Percentiles rank a stretch among this genome's conserved stretches.
Conservation (phyloP, 306 rosid species). For the Rosa rugosa region DNA sequence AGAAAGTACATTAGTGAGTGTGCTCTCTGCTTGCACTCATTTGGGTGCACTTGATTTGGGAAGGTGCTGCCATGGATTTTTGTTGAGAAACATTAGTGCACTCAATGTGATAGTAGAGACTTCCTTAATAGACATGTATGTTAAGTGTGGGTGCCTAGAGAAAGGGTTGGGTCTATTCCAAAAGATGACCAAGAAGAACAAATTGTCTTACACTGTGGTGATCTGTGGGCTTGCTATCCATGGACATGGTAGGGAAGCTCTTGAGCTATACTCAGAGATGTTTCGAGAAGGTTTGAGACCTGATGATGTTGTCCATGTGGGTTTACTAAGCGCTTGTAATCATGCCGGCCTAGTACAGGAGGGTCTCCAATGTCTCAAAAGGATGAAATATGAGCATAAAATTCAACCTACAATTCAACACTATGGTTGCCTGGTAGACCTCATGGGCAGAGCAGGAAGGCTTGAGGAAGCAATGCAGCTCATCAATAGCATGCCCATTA, state of each 20-base stretch:
- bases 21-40: constrained; percentile 81
- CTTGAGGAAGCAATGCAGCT: constrained; percentile 65
- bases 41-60: constrained; percentile 72
- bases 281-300: constrained; percentile 59
- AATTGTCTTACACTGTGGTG: constrained; percentile 65
- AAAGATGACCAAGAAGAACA: constrained; percentile 62
- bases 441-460: constrained; percentile 71
- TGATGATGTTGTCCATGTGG: constrained; percentile 62
- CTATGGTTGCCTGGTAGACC: constrained; percentile 85
- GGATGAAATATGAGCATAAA: constrained; percentile 58
- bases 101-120: constrained; percentile 78
- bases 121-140: constrained; percentile 77
- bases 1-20: constrained; percentile 71
- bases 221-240: constrained; percentile 81
- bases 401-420: constrained; percentile 68
- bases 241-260: constrained; percentile 72
- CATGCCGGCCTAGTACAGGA: constrained; percentile 72
- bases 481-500: constrained; percentile 50
- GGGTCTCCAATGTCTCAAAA: constrained; percentile 51
- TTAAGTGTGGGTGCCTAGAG: constrained; percentile 72
- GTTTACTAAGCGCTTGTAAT: constrained; percentile 71
- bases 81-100: constrained; percentile 63
- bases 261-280: constrained; percentile 62
- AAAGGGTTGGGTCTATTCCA: constrained; percentile 52
- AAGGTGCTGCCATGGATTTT: constrained; percentile 62